Base-by-base conservation (phyloP, 2,329 filamentous ascomycete genomes). In the Thielaviopsis punctulata region DNA sequence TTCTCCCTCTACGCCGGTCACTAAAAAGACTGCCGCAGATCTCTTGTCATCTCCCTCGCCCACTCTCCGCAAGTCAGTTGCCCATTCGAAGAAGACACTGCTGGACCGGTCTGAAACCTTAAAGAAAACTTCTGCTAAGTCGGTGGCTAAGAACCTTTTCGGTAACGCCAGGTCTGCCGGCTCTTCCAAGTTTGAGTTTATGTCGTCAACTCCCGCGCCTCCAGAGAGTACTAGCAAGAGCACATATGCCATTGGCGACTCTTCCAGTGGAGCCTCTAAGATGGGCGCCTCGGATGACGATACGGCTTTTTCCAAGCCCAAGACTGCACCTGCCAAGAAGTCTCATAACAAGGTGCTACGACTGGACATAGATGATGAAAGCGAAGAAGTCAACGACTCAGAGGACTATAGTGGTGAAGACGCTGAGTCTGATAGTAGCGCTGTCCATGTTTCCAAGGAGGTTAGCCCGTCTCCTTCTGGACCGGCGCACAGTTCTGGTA, bases 371-470 rank as follows among this genome's bases (percentile, higher is more conserved):
- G 62, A 65, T 8, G 66, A 69, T 4, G 69, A 68, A 6, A 67
- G 67, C 1, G 64, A 64, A 59, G 56, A 59, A 18, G 63, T 66
- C 4, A 66, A 69, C 5, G 67, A 66, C 2, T 65, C 67, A 12
- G 69, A 69, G 1, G 64, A 65, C 2, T 67, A 69, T n/a, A 68
- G 68, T 8, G 66, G 70, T 23, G 73, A 72, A 12, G 72, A 74
- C 25, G 68, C 68, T 36, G 71, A 61, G 6, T 72, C 68, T 0
- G 75, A 77, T 59, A 79, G 78, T 13, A 82, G 79, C 56, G 79
- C 77, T 22, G 70, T 82, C 48, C 79, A 82, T 61, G 73, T 82
- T 45, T 72, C 72, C n/a, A 77, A 80, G 59, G 78, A 82, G 48
- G 64, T 33, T 67, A 69, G 36, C 73, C 73, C 13, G 69, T 73